phyloP scores from a whole-genome alignment of 148 eudicot species.

The Camellia sinensis region DNA sequence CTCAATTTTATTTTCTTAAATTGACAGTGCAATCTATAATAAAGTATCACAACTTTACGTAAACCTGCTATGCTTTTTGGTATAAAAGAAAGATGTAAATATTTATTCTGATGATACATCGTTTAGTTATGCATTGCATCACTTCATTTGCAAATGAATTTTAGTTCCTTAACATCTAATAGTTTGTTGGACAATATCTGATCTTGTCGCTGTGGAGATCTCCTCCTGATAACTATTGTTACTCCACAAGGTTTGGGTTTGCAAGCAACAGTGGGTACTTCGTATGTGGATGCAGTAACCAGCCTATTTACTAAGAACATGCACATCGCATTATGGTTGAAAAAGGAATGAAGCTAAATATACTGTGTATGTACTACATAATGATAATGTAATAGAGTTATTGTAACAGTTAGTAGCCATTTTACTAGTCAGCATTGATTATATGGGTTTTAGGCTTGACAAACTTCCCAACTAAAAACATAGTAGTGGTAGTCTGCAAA shows the following conservation, averaged over 20 bases:
- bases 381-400: not conserved
- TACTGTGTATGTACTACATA: not conserved
- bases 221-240: conserved; percentile 24
- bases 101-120: not conserved
- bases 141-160: not conserved
- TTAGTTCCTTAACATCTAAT: conserved; percentile 45
- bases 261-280: conserved; percentile 26
- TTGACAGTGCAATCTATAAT: not conserved
- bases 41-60: not conserved
- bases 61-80: conserved; percentile 1
- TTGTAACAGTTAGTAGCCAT: not conserved
- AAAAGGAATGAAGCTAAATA: not conserved
- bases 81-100: not conserved
- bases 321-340: not conserved
- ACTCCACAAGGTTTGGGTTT: conserved; percentile 33
- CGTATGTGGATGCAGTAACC: conserved; percentile 21
- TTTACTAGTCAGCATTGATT: not conserved
- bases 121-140: not conserved
- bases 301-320: conserved; percentile 14
- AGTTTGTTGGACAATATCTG: conserved; percentile 28
- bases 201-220: conserved; percentile 34
- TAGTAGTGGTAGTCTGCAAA: not conserved
- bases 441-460: not conserved
- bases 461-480: not conserved
- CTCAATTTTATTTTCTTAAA: not conserved